Conservation (phyloP, 768 basidiomycete genomes). For the Lactifluus subvellereus region DNA sequence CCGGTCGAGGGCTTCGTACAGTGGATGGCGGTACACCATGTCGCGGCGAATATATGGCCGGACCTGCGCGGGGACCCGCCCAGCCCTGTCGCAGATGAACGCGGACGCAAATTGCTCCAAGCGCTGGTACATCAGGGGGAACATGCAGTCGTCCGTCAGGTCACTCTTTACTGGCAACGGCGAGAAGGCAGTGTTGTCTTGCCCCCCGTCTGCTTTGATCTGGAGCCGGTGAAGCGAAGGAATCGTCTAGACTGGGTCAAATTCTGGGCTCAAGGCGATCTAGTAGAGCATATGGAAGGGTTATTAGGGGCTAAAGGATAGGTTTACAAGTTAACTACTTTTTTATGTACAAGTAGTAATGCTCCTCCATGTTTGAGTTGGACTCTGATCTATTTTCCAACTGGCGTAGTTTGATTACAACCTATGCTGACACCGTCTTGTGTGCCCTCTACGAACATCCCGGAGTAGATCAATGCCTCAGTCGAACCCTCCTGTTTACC, state of each 20-base stretch:
- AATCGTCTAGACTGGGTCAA: constrained; percentile 27
- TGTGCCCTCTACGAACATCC: constrained; percentile 48
- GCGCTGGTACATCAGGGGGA: constrained; percentile 48
- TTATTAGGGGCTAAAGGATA: constrained; percentile 14
- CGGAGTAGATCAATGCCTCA: constrained; percentile 53
- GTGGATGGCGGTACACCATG: constrained; percentile 70
- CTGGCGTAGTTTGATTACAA: constrained; percentile 22
- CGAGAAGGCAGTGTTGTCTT: constrained; percentile 34
- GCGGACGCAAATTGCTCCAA: constrained; percentile 41
- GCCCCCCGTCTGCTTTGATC: constrained; percentile 48
- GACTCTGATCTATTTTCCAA: not conserved
- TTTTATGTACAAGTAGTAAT: not conserved
- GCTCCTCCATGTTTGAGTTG: not conserved
- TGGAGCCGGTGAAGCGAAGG: constrained; percentile 19
- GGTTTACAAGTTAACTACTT: not conserved
- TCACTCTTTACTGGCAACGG: constrained; percentile 54
- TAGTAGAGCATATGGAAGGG: constrained; percentile 25
- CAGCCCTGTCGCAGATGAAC: constrained; percentile 31
- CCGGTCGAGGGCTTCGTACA: constrained; percentile 52
- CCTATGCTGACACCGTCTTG: constrained; percentile 33
- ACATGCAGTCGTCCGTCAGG: constrained; percentile 42
- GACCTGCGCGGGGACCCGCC: constrained; percentile 37
- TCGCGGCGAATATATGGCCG: constrained; percentile 70
- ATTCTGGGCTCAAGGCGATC: constrained; percentile 21
- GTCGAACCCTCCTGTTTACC: constrained; percentile 54